Evolutionary conservation across 345 rosid genomes (phyloP), one percentile per base, ranked within the genome.

Genomic region (Mallotus nudiflorus): DNA sequence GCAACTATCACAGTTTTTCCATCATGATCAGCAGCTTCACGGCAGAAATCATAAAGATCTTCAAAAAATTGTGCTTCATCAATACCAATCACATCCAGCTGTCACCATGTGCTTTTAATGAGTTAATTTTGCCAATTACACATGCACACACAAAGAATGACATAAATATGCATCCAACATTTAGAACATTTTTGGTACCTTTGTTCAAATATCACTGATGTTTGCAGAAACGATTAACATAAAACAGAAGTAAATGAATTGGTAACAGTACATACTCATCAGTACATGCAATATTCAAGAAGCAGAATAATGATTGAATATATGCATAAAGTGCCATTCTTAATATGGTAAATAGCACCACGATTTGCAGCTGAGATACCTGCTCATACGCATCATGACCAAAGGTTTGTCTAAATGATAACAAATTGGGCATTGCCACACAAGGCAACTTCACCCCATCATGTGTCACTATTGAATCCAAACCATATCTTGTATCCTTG

Each of bases 51-150:
- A 76, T 88, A 88, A 0, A 91, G 83, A 67, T 89, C 98, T 37
- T 80, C 90, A 64, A 93, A 91, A 80, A 91, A 93, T 48, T 91
- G 96, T 64, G 98, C 98, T 73, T 88, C 98, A 19, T 91, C 98
- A 52, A 91, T 91, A 6, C 96, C 97, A n/a, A 94, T 94, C 78
- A 94, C 97, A 75, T 91, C 98, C 16, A 91, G 84, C 87, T 83
- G 88, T 75, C 59, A 81, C 71, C 71, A 72, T 20, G 6, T 27
- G 68, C n/a, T 9, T 49, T 1, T 64, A 51, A 42, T 67, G 56
- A 69, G 72, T 65, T 45, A 31, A 49, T 12, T 52, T 65, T 49
- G 70, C 14, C 28, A 31, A n/a, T n/a, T n/a, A n/a, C n/a, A n/a
- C n/a, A n/a, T n/a, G n/a, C n/a, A n/a, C n/a, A n/a, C n/a, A n/a